Evolutionary conservation across 192 early-diverging fungal genomes (phyloP), one percentile per base, ranked within the genome.

Genomic region (Pilaira anomala): DNA sequence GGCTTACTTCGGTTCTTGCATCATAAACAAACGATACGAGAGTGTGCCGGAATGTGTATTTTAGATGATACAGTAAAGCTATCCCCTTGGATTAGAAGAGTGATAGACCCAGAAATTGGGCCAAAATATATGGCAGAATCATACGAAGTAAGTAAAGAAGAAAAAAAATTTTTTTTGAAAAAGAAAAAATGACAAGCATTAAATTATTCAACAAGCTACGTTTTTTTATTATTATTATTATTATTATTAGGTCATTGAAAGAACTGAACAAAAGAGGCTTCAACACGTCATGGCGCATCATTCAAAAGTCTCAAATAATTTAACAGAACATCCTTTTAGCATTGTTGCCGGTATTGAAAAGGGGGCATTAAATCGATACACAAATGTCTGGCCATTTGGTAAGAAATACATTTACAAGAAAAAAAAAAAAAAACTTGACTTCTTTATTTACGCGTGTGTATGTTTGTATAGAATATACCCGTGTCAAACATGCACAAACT

Each of bases 301-400:
- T 50, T 75, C 73, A n/a, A 80, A 80, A 64, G 63, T 74, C 41
- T 53, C 66, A 2, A 62, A 63, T 13, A 58, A 61, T 19, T 50
- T 56, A 28, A 65, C 76, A 6, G 72, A 77, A 6, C 70, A 84
- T 63, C 76, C 75, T 48, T 91, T 85, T 46, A 90, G 87, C 22
- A 89, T 94, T 39, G 83, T 87, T 8, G 91, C 87, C 7, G 92
- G 91, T 13, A 90, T 89, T 28, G 88, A 89, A 74, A 82, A 80
- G 53, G 87, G 85, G 30, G 72, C 80, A 22, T 72, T 88, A 69
- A 95, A 95, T 65, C 83, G 93, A 30, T 95, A 95, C 74, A 90
- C 81, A 46, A 93, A 89, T 59, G 86, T 95, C 28, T 89, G 86
- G 77, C 93, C 93, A 24, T 95, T 85, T 62, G 90, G 73, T 75